A percentile compares a stretch with the other conserved stretches of the same genome.
phyloP scores from a whole-genome alignment of 1,284 basidiomycete genomes.

The Ustilago lituana region DNA sequence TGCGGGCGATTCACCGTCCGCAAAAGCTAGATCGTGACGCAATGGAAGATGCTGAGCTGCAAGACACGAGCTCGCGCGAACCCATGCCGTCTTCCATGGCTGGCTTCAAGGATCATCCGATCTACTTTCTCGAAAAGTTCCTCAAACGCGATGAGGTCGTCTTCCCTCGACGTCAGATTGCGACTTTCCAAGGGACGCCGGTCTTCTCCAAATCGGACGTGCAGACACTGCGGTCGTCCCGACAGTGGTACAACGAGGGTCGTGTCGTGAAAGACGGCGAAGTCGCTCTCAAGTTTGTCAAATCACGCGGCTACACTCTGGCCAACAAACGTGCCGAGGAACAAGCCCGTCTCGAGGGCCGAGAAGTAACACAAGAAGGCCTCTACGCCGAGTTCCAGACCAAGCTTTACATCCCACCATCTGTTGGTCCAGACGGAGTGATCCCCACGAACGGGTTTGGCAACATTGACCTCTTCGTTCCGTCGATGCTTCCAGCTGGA shows the following conservation, averaged over 20 bases:
- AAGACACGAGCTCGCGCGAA: constrained; percentile 80
- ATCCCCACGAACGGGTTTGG: constrained; percentile 96
- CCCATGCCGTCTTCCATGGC: constrained; percentile 92
- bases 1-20: constrained; percentile 68
- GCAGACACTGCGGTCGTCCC: constrained; percentile 83
- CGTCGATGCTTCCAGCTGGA: constrained; percentile 90
- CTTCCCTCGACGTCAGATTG: constrained; percentile 79
- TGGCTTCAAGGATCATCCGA: constrained; percentile 95
- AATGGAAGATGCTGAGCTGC: constrained; percentile 90
- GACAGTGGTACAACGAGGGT: constrained; percentile 94
- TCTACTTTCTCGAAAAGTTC: constrained; percentile 89
- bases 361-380: constrained; percentile 71
- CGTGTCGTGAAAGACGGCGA: constrained; percentile 78
- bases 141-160: constrained; percentile 88
- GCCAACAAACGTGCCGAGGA: constrained; percentile 85
- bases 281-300: constrained; percentile 89
- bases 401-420: constrained; percentile 79
- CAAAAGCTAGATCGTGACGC: constrained; percentile 79
- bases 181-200: constrained; percentile 89
- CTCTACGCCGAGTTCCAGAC: constrained; percentile 89
- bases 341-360: constrained; percentile 71
- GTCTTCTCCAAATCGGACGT: constrained; percentile 90
- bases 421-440: constrained; percentile 82
- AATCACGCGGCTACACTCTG: constrained; percentile 84
- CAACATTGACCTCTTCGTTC: constrained; percentile 94